Evolutionary conservation across 352 stramenopile genomes (phyloP), one percentile per base, ranked within the genome.

Genomic region (Globisporangium emineosum): DNA sequence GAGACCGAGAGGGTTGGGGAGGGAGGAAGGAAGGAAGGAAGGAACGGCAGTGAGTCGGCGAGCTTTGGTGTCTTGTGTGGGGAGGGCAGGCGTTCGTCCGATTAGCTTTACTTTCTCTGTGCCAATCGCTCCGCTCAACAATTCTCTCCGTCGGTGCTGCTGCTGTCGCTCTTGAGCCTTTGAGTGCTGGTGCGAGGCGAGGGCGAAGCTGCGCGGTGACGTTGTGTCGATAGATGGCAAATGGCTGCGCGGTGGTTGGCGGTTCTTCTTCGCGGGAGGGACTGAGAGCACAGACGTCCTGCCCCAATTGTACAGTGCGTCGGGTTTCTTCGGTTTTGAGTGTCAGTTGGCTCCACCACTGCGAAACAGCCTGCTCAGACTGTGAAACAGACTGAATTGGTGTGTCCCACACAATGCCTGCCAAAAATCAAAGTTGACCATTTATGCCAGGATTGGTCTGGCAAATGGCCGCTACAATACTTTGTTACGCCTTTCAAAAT

Each of bases 311-410:
- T 47, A 47, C 37, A 17, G n/a, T n/a, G n/a, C n/a, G n/a, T n/a
- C n/a, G n/a, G n/a, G 35, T 13, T 42, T 19, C 35, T 42, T 42
- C 3, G 35, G 35, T 58, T 58, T 58, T 57, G 51, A 57, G 29
- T 42, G 51, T 57, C 51, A 57, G 42, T 57, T 57, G 51, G 51
- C 51, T 57, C 51, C 50, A 57, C 50, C 27, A 55, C 25, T 37
- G 8, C 50, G 6, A 15, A 37, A 21, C 51, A 57, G 51, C 40
- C 32, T 57, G 19, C 23, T 53, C 21, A 19, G 47, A 30, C 21
- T 19, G 47, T n/a, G 4, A 29, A 47, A 47, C 40, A 47, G 40
- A 47, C 40, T 47, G 40, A 47, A 5, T 12, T 47, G 9, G 13
- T n/a, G 47, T 53, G 47, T 17, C n/a, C 23, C 21, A 30, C 40